These are phyloP conservation scores for Lactarius tabidus DNA, from an alignment of 768 basidiomycete species.

Conservation along the genomic window DNA sequence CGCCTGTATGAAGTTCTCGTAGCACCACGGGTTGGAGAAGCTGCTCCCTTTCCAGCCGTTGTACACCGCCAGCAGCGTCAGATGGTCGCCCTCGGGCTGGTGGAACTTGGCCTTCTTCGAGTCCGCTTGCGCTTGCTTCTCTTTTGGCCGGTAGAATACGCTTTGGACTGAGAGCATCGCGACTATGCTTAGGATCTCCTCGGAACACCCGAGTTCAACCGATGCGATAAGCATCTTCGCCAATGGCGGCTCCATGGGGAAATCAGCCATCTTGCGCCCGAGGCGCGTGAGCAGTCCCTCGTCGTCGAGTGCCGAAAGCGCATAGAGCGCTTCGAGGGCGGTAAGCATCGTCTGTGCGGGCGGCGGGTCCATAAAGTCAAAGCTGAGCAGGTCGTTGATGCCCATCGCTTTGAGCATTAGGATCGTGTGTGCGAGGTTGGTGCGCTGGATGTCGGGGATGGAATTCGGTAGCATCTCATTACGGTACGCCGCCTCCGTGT, in stretches of 20 bases:
- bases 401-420: slow-evolving; percentile 98
- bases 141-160: slow-evolving; percentile 98
- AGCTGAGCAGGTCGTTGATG: slow-evolving; percentile 93
- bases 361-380: slow-evolving; percentile 99
- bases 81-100: slow-evolving; percentile 95
- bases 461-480: slow-evolving; percentile 99
- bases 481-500: slow-evolving; percentile 96
- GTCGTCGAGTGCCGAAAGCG: slow-evolving; percentile 92
- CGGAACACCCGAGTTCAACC: slow-evolving; percentile 95
- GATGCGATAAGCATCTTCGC: slow-evolving; percentile 99
- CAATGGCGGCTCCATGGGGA: slow-evolving; percentile 94
- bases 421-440: slow-evolving; percentile 89
- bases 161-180: slow-evolving; percentile 97
- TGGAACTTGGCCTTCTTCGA: slow-evolving; percentile 99
- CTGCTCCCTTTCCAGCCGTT: slow-evolving; percentile 97
- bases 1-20: slow-evolving; percentile 98
- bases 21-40: slow-evolving; percentile 99
- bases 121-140: slow-evolving; percentile 98
- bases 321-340: slow-evolving; percentile 90
- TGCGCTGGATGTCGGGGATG: slow-evolving; percentile 96
- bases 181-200: slow-evolving; percentile 94
- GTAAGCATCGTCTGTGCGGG: slow-evolving; percentile 96
- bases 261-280: slow-evolving; percentile 99
- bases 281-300: slow-evolving; percentile 92
- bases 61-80: slow-evolving; percentile 90